Conservation (phyloP, 208 protist species). For the Zelonia costaricensis region DNA sequence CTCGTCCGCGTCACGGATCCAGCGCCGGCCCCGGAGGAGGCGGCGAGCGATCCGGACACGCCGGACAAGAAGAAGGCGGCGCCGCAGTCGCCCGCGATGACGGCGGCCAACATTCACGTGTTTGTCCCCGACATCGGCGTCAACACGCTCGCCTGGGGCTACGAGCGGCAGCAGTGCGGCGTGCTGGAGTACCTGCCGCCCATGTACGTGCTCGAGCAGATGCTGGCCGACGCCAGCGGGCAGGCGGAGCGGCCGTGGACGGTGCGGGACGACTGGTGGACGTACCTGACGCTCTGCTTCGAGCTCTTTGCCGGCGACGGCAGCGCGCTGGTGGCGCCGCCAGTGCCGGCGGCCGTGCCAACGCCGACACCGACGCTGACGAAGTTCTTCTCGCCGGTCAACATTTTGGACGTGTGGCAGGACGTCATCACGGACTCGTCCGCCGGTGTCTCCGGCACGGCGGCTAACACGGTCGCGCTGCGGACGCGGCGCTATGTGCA, state of each 20-base stretch:
- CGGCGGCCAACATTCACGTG: slow-evolving; percentile 56
- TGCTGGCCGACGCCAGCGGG: slow-evolving; percentile 45
- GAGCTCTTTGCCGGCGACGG: slow-evolving; percentile 72
- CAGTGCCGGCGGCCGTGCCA: slow-evolving; percentile 17
- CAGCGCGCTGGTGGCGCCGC: slow-evolving; percentile 49
- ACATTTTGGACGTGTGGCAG: slow-evolving; percentile 71
- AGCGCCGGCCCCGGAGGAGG: slow-evolving; percentile 4
- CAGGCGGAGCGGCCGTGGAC: slow-evolving; percentile 61
- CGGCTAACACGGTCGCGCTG: slow-evolving; percentile 24
- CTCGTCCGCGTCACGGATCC: slow-evolving; percentile 63
- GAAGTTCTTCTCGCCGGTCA: slow-evolving; percentile 46
- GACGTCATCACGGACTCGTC: slow-evolving; percentile 39
- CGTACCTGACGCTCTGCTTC: slow-evolving; percentile 72
- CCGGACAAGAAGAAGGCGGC: slow-evolving; percentile 15
- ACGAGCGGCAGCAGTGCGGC: slow-evolving; percentile 85
- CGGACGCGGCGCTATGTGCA: slow-evolving; percentile 57
- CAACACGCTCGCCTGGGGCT: slow-evolving; percentile 69
- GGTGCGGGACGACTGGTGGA: slow-evolving; percentile 83
- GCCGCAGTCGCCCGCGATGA: slow-evolving; percentile 14
- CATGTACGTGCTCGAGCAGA: slow-evolving; percentile 67
- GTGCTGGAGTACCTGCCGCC: slow-evolving; percentile 84
- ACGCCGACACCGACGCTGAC: slow-evolving; percentile 45
- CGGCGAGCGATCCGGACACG: slow-evolving; percentile 14
- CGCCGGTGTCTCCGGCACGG: slow-evolving; percentile 9
- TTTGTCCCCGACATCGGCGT: slow-evolving; percentile 70